Evolutionary conservation across 352 stramenopile species (phyloP).

Genomic region (Phytophthora constricta): DNA sequence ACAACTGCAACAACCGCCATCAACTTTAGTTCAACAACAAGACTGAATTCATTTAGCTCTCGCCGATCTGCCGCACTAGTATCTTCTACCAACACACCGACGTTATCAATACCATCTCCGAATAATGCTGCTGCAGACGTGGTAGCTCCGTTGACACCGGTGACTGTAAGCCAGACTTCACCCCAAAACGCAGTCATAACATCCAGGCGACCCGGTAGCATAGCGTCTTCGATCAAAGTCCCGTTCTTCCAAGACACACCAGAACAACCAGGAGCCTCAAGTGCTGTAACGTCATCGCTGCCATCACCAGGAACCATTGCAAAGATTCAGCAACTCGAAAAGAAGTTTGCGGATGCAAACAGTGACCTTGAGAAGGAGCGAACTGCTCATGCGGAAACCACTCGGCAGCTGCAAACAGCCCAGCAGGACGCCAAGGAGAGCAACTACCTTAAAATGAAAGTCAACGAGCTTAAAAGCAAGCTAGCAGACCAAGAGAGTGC

Average conservation of each 20-base stretch:
- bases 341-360: constrained; percentile 35
- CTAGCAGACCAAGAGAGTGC: constrained; percentile 40
- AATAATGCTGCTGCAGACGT: constrained; percentile 12
- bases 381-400: constrained; percentile 23
- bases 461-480: constrained; percentile 53
- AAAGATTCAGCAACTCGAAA: constrained; percentile 45
- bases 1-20: constrained; percentile 6
- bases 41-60: constrained; percentile 21
- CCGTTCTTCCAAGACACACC: constrained; percentile 36
- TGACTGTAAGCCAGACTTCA: constrained; percentile 8
- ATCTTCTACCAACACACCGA: background rate
- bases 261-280: constrained; percentile 3
- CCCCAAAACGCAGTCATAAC: background rate
- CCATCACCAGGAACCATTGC: constrained; percentile 24
- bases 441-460: constrained; percentile 67
- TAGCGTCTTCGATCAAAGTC: constrained; percentile 27
- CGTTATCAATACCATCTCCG: constrained; percentile 4
- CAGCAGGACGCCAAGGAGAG: constrained; percentile 57
- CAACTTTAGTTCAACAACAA: background rate
- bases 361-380: constrained; percentile 31
- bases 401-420: constrained; percentile 36
- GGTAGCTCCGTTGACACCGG: constrained; percentile 13
- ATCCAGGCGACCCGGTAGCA: constrained; percentile 4
- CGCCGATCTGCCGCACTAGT: constrained; percentile 9
- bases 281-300: background rate